A percentile compares a stretch with the other conserved stretches of the same genome.
These are phyloP conservation scores for Hibiscus tridactylites DNA, from an alignment of 345 rosid genomes.

Conservation along the genomic window DNA sequence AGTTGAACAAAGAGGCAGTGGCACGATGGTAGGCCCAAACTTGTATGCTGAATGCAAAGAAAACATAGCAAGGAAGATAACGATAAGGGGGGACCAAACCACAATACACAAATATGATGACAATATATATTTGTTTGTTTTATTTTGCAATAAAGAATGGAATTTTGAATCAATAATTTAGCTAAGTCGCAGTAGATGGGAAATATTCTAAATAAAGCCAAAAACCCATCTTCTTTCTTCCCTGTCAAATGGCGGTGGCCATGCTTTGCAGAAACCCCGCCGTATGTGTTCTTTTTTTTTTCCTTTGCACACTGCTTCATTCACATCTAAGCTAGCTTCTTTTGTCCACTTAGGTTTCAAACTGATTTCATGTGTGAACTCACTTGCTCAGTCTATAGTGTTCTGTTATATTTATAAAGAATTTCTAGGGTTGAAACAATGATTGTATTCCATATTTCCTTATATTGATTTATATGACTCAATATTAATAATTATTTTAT, in stretches of 20 bases:
- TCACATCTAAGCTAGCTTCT: not conserved
- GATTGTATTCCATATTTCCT: too few species aligned
- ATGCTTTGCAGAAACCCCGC: not conserved
- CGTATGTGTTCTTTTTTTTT: not conserved
- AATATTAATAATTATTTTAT: too few species aligned
- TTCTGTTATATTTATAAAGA: too few species aligned
- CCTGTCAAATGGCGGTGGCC: conserved; percentile 7
- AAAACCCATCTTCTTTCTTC: not conserved
- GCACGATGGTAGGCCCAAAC: conserved; percentile 7
- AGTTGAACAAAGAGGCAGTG: not conserved
- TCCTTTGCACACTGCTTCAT: not conserved
- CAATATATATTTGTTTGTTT: not conserved
- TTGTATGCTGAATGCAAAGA: not conserved
- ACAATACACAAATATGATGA: not conserved
- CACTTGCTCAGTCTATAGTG: not conserved
- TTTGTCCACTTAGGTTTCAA: not conserved
- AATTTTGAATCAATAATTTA: not conserved
- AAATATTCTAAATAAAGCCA: not conserved
- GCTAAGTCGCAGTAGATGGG: not conserved
- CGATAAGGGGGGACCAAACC: conserved; percentile 14
- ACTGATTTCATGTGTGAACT: not conserved
- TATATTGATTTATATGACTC: too few species aligned
- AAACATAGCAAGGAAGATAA: not conserved
- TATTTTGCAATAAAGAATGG: not conserved
- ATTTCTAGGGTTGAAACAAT: too few species aligned